Evolutionary conservation across 768 basidiomycete genomes (phyloP), one percentile per base, ranked within the genome.

Genomic region (Rhodotorula paludigena): DNA sequence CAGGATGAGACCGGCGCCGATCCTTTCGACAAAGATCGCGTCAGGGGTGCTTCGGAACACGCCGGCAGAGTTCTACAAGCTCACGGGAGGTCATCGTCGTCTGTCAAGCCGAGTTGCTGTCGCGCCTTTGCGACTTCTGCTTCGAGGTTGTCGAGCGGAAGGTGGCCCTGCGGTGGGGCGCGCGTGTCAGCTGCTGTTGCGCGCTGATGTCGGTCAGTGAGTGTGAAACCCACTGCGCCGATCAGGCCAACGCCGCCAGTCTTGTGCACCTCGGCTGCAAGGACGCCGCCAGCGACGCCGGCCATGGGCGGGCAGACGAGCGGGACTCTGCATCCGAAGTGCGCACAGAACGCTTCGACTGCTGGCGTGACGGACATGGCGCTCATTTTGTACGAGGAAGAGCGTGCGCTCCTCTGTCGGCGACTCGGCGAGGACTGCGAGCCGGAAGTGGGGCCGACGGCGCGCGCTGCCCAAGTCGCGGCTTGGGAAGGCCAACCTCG

Each of bases 1-100:
- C 21, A 80, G 82, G 33, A 90, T 79, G 76, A 85, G 88, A 20
- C 89, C 89, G n/a, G 87, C 83, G 33, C 89, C 89, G 66, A 91
- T 80, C 14, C 84, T 64, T n/a, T n/a, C n/a, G n/a, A n/a, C n/a
- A n/a, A n/a, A n/a, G n/a, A n/a, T n/a, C n/a, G n/a, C n/a, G n/a
- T n/a, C n/a, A n/a, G n/a, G n/a, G n/a, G n/a, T n/a, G n/a, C n/a
- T n/a, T n/a, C n/a, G n/a, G n/a, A n/a, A n/a, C n/a, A n/a, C n/a
- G n/a, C n/a, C n/a, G n/a, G n/a, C n/a, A n/a, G n/a, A n/a, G n/a
- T n/a, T n/a, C n/a, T n/a, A n/a, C 3, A 8, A 38, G 23, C 69
- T 30, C 36, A 64, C 65, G 65, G 65, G 0, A 66, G 39, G 5
- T 59, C 62, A 1, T 63, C 48, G 6, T 12, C 21, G 5, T 32